phyloP scores from a whole-genome alignment of 345 rosid species.

The Cardamine chenopodiifolia region DNA sequence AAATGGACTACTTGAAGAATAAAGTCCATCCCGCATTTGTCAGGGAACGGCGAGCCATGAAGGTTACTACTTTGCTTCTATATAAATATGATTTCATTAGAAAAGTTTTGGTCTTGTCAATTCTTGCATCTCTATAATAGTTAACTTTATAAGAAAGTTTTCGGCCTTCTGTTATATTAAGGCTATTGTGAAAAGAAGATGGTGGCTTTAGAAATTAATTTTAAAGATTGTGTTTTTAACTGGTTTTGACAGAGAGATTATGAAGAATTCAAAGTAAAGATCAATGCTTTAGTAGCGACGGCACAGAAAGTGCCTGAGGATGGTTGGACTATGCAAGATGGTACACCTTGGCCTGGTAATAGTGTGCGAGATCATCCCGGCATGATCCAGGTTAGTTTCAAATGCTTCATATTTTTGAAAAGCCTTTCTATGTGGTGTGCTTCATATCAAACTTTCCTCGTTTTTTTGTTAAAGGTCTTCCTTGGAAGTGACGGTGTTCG shows the following conservation, averaged over 20 bases:
- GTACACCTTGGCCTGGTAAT: conserved; percentile 99
- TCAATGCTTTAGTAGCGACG: conserved; percentile 88
- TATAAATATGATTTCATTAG: neutral
- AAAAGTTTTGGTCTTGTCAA: neutral
- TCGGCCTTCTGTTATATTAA: neutral
- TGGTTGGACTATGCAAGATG: conserved; percentile 99
- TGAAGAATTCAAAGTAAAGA: conserved; percentile 90
- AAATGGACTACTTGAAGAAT: conserved; percentile 91
- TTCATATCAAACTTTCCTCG: neutral
- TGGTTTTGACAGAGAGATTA: conserved; percentile 82
- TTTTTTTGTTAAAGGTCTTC: conserved; percentile 63
- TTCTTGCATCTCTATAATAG: neutral
- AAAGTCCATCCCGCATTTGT: conserved; percentile 97
- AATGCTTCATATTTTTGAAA: neutral
- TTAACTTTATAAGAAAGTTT: too few species aligned
- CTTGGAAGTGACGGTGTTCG: conserved; percentile 83
- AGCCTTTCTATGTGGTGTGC: neutral
- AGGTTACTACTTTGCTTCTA: conserved; percentile 54
- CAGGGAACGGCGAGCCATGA: conserved; percentile 93
- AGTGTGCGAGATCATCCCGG: conserved; percentile 96
- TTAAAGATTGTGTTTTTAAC: conserved; percentile 2
- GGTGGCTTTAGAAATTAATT: conserved; percentile 10
- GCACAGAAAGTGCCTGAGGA: conserved; percentile 99
- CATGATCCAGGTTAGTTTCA: conserved; percentile 89
- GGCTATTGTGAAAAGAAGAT: neutral